A percentile compares a stretch with the other conserved stretches of the same genome.
Evolutionary conservation across 2,329 filamentous ascomycete species (phyloP).

Genomic region (Fusarium chaquense): DNA sequence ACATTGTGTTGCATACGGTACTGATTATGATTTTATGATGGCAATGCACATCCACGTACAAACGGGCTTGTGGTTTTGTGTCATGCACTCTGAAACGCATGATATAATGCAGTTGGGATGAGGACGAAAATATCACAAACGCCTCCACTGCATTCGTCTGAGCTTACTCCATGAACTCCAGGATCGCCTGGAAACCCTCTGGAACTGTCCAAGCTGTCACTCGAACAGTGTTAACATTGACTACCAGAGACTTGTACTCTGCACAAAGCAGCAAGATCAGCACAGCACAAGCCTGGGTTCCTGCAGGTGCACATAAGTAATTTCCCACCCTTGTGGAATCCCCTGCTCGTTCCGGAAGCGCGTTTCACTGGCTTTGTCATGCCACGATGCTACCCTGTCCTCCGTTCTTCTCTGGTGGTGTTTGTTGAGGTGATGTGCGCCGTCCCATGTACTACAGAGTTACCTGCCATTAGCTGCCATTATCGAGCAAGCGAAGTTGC

Average conservation of each 20-base stretch:
- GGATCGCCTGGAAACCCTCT: background rate
- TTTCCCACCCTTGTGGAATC: constrained; percentile 42
- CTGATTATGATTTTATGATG: background rate
- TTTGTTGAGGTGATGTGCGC: constrained; percentile 7
- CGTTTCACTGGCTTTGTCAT: constrained; percentile 40
- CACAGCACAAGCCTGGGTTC: constrained; percentile 32
- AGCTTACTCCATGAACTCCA: background rate
- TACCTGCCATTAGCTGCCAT: background rate
- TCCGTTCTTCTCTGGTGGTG: constrained; percentile 5
- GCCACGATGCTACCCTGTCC: constrained; percentile 12
- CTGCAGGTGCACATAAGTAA: constrained; percentile 40
- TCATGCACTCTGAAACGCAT: constrained; percentile 16
- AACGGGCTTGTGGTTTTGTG: background rate
- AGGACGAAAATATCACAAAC: background rate
- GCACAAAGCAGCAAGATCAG: constrained; percentile 7
- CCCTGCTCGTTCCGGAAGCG: constrained; percentile 35
- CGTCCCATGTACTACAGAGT: too few species aligned
- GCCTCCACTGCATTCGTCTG: background rate
- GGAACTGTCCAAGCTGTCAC: background rate
- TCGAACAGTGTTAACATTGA: background rate
- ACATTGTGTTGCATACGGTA: background rate
- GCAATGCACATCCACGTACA: constrained; percentile 17
- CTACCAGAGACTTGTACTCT: background rate
- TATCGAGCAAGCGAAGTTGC: constrained; percentile 32
- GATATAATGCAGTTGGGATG: constrained; percentile 13